Evolutionary conservation across 208 protist species (phyloP).

Genomic region (Leishmania arabica): DNA sequence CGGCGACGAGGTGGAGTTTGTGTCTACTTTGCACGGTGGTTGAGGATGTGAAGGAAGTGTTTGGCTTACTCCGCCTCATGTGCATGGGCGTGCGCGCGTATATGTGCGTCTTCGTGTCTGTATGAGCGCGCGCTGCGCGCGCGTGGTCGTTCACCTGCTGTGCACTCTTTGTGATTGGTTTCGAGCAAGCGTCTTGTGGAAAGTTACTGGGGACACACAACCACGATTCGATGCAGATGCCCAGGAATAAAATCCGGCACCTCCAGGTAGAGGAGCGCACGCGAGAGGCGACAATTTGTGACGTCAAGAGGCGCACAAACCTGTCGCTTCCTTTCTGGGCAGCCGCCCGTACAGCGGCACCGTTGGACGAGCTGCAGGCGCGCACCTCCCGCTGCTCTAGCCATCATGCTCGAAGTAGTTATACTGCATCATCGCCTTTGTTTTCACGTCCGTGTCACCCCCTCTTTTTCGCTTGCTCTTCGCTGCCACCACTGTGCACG

Average conservation of each 20-base stretch:
- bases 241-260: neutral
- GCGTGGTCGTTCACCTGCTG: neutral
- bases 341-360: neutral
- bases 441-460: neutral
- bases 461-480: neutral
- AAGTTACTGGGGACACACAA: neutral
- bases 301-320: neutral
- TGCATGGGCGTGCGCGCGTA: neutral
- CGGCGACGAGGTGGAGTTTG: constrained; percentile 90
- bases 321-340: neutral
- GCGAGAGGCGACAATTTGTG: neutral
- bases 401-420: neutral
- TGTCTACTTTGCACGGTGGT: constrained; percentile 95
- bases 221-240: neutral
- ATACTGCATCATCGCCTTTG: neutral
- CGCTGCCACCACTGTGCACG: neutral
- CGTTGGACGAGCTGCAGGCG: neutral
- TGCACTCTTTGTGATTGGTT: neutral
- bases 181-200: neutral
- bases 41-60: constrained; percentile 28
- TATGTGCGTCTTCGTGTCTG: neutral
- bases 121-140: neutral
- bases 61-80: neutral
- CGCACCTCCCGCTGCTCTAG: neutral
- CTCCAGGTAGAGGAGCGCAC: neutral